These are phyloP conservation scores for Neospermospora avenae DNA, from an alignment of 2,329 filamentous ascomycete species.

Conservation along the genomic window DNA sequence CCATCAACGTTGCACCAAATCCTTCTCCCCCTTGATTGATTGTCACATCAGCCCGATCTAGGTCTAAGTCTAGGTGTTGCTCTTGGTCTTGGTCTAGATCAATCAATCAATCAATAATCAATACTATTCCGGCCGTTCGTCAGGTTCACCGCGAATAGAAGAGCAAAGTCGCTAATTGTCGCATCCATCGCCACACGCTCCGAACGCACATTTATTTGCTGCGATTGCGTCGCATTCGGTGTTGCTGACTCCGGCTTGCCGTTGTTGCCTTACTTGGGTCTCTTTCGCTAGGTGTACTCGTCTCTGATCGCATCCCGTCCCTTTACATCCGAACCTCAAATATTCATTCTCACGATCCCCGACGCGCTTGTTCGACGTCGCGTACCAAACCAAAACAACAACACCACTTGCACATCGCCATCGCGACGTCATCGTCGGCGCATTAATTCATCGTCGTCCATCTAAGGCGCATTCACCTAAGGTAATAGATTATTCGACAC, in stretches of 20 bases:
- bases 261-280: constrained; percentile 18
- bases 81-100: not conserved
- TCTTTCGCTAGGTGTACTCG: constrained; percentile 28
- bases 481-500: constrained; percentile 8
- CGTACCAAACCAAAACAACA: constrained; percentile 6
- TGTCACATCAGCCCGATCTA: not conserved
- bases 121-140: not conserved
- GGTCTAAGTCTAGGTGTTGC: too few species aligned
- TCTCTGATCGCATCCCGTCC: not conserved
- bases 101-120: not conserved
- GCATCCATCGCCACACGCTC: not conserved
- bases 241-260: not conserved
- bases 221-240: not conserved
- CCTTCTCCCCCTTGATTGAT: not conserved
- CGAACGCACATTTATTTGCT: constrained; percentile 4
- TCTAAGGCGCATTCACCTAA: not conserved
- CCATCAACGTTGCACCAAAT: not conserved
- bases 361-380: constrained; percentile 15
- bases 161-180: not conserved
- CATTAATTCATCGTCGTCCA: not conserved
- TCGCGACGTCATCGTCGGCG: constrained; percentile 2
- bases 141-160: not conserved
- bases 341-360: constrained; percentile 8
- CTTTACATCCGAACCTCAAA: not conserved
- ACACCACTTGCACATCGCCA: not conserved